Base-by-base conservation (phyloP, 352 stramenopile genomes). In the Pythium scleroteichum region DNA sequence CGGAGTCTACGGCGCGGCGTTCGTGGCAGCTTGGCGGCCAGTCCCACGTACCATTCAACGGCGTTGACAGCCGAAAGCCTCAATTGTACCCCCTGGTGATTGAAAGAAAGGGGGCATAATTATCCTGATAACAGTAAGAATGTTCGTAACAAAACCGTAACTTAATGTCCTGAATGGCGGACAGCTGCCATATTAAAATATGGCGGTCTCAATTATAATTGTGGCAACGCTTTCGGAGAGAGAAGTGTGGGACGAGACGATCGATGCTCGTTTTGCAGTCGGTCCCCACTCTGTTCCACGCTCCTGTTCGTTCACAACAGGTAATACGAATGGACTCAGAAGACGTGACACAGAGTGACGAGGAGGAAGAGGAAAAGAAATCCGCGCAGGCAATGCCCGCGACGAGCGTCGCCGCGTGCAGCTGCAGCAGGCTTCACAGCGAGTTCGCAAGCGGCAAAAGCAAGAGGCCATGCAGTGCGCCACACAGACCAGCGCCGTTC, bases 361-460 rank as follows among this genome's bases (percentile, higher is more conserved):
- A 45, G 1, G 53, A 54, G 3, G 48, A 65, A 7, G 49, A 65
- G 16, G 39, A 39, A 6, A 52, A 63, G 38, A 32, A 10, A 2
- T 54, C 45, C 29, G 14, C 8, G 39, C 6, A 3, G 29, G 29
- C 29, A 16, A 53, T 12, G 19, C 24, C 24, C 16, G n/a, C 17
- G 52, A 61, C 14, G 38, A 64, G 17, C 61, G 61, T 2, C 55
- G 55, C 14, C 52, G 50, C 12, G 53, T 42, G 40, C 61, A 71
- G 42, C 49, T 69, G 16, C 70, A 72, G 42, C 47, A 61, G 16
- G 58, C 53, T 0, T 69, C 66, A 17, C 56, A n/a, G 24, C 50
- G 66, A 5, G 71, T 64, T 5, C 69, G 73, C 20, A 88, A 85
- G 56, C 78, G 76, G 16, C 79, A 82, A 32, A 85, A 79, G 44